Percentiles rank a stretch among this genome's conserved stretches.
phyloP scores from a whole-genome alignment of 371 early-diverging fungal species.

The Rhizopus microsporus region DNA sequence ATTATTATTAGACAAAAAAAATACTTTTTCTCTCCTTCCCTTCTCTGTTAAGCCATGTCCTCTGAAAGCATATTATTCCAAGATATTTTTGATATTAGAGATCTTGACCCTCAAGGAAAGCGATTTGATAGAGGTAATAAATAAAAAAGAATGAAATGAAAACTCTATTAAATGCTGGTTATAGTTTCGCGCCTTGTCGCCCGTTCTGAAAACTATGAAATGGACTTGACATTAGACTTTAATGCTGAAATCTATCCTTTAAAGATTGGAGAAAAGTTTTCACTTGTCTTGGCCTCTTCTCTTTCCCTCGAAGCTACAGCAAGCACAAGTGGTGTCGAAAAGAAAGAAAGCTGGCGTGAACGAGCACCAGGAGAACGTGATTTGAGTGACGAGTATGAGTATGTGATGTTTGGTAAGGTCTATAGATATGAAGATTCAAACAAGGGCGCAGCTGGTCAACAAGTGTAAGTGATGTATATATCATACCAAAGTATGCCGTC shows the following conservation, averaged over 20 bases:
- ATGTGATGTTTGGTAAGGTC: slow-evolving; percentile 96
- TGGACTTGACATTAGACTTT: slow-evolving; percentile 88
- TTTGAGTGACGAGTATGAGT: slow-evolving; percentile 94
- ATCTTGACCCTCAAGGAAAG: slow-evolving; percentile 88
- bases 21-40: slow-evolving; percentile 3
- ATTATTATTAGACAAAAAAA: slow-evolving; percentile 3
- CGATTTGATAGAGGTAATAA: slow-evolving; percentile 87
- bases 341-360: slow-evolving; percentile 64
- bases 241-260: slow-evolving; percentile 93
- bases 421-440: slow-evolving; percentile 86
- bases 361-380: slow-evolving; percentile 68
- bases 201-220: slow-evolving; percentile 85
- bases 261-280: slow-evolving; percentile 80
- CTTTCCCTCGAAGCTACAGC: slow-evolving; percentile 57
- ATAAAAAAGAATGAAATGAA: background rate
- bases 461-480: slow-evolving; percentile 65
- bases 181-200: slow-evolving; percentile 88
- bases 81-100: slow-evolving; percentile 87
- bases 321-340: slow-evolving; percentile 46
- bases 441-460: slow-evolving; percentile 48
- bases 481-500: background rate
- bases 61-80: slow-evolving; percentile 78
- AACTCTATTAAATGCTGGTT: background rate
- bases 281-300: slow-evolving; percentile 80
- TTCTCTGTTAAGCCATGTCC: slow-evolving; percentile 40